These are phyloP conservation scores for Lactarius akahatsu DNA, from an alignment of 768 basidiomycete species.

Conservation along the genomic window DNA sequence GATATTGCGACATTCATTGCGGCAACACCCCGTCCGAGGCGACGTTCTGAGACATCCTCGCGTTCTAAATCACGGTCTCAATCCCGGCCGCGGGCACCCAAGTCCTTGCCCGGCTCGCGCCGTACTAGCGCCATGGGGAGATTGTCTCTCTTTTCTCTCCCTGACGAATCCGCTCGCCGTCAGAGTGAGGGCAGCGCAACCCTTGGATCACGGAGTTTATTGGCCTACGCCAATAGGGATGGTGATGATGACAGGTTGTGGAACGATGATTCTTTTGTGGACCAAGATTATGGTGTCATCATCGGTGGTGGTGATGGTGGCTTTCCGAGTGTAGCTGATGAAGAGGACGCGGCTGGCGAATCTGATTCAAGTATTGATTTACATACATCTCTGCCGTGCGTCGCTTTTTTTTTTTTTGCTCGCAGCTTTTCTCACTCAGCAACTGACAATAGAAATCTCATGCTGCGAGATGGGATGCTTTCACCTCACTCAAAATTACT, in stretches of 20 bases:
- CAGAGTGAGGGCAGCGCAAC: slow-evolving; percentile 29
- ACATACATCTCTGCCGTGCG: slow-evolving; percentile 42
- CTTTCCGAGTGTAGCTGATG: slow-evolving; percentile 29
- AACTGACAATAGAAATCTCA: slow-evolving; percentile 37
- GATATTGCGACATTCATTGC: slow-evolving; percentile 37
- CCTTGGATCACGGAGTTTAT: slow-evolving; percentile 26
- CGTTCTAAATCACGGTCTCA: slow-evolving; percentile 32
- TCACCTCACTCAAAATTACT: slow-evolving; percentile 44
- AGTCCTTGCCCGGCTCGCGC: slow-evolving; percentile 27
- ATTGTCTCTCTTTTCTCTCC: slow-evolving; percentile 20
- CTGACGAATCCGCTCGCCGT: slow-evolving; percentile 23
- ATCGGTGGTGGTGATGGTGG: slow-evolving; percentile 31
- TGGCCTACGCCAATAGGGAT: slow-evolving; percentile 23
- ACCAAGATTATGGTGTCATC: slow-evolving; percentile 34
- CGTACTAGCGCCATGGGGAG: slow-evolving; percentile 27
- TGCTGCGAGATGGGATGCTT: slow-evolving; percentile 42
- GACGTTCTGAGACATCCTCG: slow-evolving; percentile 31
- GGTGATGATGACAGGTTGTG: slow-evolving; percentile 26
- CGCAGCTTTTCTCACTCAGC: background rate
- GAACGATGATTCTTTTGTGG: slow-evolving; percentile 34
- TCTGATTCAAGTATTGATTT: slow-evolving; percentile 42
- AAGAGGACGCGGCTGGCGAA: slow-evolving; percentile 36
- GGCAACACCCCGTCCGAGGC: slow-evolving; percentile 36
- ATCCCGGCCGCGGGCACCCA: slow-evolving; percentile 19
- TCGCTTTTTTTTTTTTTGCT: slow-evolving; percentile 13